Percentiles rank a stretch among this genome's conserved stretches.
phyloP scores from a whole-genome alignment of 140 eudicot genomes.

The Stevia rebaudiana region DNA sequence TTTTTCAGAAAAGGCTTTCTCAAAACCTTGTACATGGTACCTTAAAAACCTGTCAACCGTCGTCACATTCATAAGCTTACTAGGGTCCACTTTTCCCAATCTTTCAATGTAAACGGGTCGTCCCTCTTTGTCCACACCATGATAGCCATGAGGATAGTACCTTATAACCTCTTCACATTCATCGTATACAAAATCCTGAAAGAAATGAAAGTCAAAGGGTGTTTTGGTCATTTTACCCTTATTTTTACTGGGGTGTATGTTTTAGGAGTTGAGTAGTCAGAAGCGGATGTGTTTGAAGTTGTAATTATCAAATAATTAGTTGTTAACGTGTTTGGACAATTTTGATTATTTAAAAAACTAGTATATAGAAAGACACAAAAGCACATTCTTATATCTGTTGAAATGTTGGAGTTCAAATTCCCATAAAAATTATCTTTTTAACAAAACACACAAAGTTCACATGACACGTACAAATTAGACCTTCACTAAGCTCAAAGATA shows the following conservation, averaged over 20 bases:
- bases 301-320: not conserved
- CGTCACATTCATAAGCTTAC: conserved; percentile 83
- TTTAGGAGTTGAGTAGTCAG: no score
- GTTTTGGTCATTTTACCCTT: no score
- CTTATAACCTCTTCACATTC: conserved; percentile 72
- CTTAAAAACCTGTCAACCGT: conserved; percentile 82
- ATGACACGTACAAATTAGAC: not conserved
- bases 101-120: conserved; percentile 90
- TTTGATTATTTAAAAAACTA: no score
- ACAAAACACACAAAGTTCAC: not conserved
- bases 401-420: not conserved
- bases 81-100: conserved; percentile 80
- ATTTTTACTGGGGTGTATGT: not conserved
- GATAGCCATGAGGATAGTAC: conserved; percentile 92
- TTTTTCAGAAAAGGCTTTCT: conserved; percentile 76
- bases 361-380: no score
- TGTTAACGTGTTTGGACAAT: not conserved
- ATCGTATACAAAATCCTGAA: conserved; percentile 74
- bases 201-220: no score
- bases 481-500: not conserved
- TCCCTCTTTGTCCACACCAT: conserved; percentile 89
- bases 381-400: not conserved
- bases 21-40: conserved; percentile 90
- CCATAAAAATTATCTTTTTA: not conserved
- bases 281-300: not conserved